phyloP scores from a whole-genome alignment of 2,329 filamentous ascomycete species.

The Colletotrichum ledebouriae region DNA sequence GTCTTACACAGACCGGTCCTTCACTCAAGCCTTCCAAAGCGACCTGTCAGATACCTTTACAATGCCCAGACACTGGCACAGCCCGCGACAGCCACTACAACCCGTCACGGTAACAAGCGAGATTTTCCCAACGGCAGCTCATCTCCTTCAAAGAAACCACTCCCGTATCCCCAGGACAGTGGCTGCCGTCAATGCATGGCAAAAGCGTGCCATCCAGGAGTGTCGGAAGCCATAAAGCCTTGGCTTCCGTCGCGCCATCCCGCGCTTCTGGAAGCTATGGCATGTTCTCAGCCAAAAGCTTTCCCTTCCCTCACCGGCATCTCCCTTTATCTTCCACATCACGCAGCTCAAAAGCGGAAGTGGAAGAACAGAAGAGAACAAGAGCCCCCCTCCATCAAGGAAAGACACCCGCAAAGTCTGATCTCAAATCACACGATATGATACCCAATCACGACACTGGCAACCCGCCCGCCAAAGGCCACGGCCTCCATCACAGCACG shows the following conservation, averaged over 20 bases:
- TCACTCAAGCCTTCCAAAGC: not conserved
- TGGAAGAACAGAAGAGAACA: too few relatives aligned
- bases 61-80: not conserved
- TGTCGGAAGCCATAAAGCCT: conserved; percentile 2
- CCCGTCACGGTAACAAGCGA: not conserved
- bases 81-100: not conserved
- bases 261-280: not conserved
- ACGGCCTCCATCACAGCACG: not conserved
- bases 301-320: too few relatives aligned
- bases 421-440: not conserved
- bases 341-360: too few relatives aligned
- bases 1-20: too few relatives aligned
- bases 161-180: not conserved
- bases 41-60: not conserved
- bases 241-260: not conserved
- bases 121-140: not conserved
- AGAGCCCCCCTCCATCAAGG: too few relatives aligned
- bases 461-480: not conserved
- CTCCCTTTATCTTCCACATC: too few relatives aligned
- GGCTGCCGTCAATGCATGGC: not conserved
- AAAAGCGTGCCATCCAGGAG: not conserved
- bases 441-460: not conserved
- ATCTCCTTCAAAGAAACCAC: not conserved
- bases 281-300: not conserved
- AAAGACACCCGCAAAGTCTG: too few relatives aligned